These are phyloP conservation scores for Neurospora sp. DNA, from an alignment of 2,329 filamentous ascomycete species.

Conservation along the genomic window DNA sequence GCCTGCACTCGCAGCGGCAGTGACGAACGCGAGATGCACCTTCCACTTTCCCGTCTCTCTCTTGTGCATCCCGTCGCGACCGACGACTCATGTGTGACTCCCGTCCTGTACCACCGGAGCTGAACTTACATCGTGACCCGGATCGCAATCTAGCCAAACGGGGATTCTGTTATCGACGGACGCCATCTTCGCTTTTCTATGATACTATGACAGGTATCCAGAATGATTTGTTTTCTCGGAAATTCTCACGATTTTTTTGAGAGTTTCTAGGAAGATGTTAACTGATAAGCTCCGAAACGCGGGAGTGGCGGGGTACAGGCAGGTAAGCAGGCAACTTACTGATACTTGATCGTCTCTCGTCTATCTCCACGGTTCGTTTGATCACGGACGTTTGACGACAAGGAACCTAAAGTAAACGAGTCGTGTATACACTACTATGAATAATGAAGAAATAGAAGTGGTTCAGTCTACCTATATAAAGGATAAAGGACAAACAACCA, in stretches of 20 bases:
- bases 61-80: neutral
- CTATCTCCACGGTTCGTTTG: neutral
- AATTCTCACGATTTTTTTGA: neutral
- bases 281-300: neutral
- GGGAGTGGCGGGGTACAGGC: neutral
- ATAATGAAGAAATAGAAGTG: neutral
- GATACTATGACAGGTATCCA: neutral
- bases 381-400: neutral
- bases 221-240: neutral
- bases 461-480: neutral
- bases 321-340: neutral
- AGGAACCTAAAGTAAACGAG: neutral
- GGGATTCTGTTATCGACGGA: slow-evolving; percentile 26
- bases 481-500: neutral
- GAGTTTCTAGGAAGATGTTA: neutral
- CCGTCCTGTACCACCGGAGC: neutral
- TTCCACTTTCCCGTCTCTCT: neutral
- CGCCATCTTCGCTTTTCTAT: neutral
- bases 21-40: neutral
- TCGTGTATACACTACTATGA: neutral
- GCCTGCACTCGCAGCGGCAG: neutral
- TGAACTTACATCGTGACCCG: slow-evolving; percentile 54
- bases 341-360: neutral
- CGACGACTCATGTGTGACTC: too few species aligned
- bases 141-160: slow-evolving; percentile 53